phyloP scores from a whole-genome alignment of 129 eudicot genomes.

The Centaurea solstitialis region DNA sequence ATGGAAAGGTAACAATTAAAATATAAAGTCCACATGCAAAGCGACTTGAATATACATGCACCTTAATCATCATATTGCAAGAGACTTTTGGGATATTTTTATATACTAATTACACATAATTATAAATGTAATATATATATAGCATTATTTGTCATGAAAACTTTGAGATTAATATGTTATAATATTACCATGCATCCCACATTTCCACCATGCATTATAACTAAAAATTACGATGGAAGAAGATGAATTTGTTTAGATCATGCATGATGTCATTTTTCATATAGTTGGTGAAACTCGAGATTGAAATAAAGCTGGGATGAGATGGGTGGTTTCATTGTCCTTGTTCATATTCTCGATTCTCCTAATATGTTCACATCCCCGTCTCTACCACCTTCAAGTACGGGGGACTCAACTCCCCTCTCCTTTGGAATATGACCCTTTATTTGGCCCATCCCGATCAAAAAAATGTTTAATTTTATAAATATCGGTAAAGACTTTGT shows the following conservation, averaged over 20 bases:
- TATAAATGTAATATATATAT: not conserved
- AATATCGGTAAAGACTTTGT: too few species aligned
- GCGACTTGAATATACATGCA: conserved; percentile 27
- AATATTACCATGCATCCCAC: not conserved
- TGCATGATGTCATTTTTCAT: conserved; percentile 24
- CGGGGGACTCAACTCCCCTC: not conserved
- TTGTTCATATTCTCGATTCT: not conserved
- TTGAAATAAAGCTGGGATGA: not conserved
- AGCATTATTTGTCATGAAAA: not conserved
- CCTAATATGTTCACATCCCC: not conserved
- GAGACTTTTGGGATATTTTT: not conserved
- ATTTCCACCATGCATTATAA: conserved; percentile 13
- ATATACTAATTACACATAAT: conserved; percentile 2
- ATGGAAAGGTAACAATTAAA: conserved; percentile 5
- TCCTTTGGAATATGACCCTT: not conserved
- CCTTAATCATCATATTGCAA: conserved; percentile 26
- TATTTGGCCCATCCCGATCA: not conserved
- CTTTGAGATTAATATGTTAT: not conserved
- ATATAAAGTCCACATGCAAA: conserved; percentile 28
- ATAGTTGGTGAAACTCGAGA: not conserved
- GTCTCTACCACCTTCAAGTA: too few species aligned
- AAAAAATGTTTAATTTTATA: too few species aligned
- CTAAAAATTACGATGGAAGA: conserved; percentile 8
- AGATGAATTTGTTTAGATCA: conserved; percentile 27
- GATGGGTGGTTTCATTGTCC: not conserved